Evolutionary conservation across 805 yeast genomes (phyloP).

Genomic region (Starmerella sp.): DNA sequence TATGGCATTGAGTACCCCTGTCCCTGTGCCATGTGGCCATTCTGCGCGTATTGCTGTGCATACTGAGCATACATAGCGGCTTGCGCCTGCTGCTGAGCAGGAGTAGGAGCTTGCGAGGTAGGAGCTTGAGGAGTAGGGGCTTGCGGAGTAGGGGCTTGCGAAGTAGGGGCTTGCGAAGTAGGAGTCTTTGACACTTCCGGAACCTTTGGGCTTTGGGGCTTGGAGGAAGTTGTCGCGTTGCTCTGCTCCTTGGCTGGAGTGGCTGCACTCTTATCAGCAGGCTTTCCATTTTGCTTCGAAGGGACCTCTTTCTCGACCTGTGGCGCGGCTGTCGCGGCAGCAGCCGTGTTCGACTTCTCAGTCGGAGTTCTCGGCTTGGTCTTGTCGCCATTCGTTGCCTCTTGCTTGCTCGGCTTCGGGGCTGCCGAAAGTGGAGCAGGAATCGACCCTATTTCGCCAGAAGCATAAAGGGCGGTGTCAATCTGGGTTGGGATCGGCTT

Average conservation of each 20-base stretch:
- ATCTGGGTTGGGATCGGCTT: constrained; percentile 93
- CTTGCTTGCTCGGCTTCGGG: background rate
- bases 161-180: background rate
- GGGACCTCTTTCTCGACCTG: background rate
- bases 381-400: background rate
- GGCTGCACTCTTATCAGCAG: background rate
- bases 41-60: background rate
- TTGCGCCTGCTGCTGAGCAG: background rate
- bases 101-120: background rate
- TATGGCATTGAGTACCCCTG: background rate
- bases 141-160: too few species aligned
- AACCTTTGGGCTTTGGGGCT: background rate
- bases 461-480: constrained; percentile 80
- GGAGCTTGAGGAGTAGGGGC: too few species aligned
- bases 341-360: background rate
- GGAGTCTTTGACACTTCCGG: background rate
- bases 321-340: background rate
- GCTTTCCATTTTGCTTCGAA: background rate
- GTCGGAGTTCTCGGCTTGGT: background rate
- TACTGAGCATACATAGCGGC: background rate
- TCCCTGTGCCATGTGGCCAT: background rate
- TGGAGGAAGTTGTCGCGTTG: background rate
- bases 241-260: background rate
- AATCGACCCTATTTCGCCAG: constrained; percentile 40
- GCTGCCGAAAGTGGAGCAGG: background rate